Evolutionary conservation across 2,329 filamentous ascomycete genomes (phyloP), one percentile per base, ranked within the genome.

Genomic region (Penicillium glabrum): DNA sequence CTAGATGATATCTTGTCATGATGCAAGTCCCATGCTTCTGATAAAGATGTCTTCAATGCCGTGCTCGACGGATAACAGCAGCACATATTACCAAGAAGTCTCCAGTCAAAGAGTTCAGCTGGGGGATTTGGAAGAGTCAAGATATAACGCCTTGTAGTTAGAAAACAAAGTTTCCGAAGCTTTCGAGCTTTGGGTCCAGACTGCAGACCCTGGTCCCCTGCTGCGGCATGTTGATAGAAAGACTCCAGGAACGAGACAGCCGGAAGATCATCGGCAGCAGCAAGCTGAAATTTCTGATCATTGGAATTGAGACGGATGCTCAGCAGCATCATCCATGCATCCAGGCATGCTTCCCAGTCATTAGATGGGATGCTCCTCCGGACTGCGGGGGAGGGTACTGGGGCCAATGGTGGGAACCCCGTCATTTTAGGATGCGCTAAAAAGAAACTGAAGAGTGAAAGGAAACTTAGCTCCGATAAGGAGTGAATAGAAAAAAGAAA

Each of bases 321-420:
- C 7, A 85, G 77, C 7, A 96, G 80, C 11, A 84, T 78, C 19
- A 86, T 77, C 91, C 91, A 97, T 35, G 90, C 87, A 61, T 89
- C 84, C 46, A 96, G 77, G 70, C 89, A 91, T 31, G 84, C 80
- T 62, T 88, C 82, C 92, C 92, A 96, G 75, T 96, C 90, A 50
- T 82, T 76, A 3, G 86, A 76, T 39, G 82, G 79, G 58, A 96
- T 83, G 63, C 83, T 83, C 63, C 83, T 82, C 68, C 86, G 86
- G 78, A 91, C 86, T 54, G 80, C 78, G 33, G 83, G 77, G 59
- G 87, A 83, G 19, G 93, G 93, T 66, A 95, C 92, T 21, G 89
- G 84, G 56, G 89, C 91, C 74, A 97, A 82, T 33, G 87, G 82
- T 43, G 91, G 91, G 48, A 93, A 77, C 53, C 77, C 69, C 73